phyloP scores from a whole-genome alignment of 2,329 filamentous ascomycete species.

The Cordyceps cicadae region DNA sequence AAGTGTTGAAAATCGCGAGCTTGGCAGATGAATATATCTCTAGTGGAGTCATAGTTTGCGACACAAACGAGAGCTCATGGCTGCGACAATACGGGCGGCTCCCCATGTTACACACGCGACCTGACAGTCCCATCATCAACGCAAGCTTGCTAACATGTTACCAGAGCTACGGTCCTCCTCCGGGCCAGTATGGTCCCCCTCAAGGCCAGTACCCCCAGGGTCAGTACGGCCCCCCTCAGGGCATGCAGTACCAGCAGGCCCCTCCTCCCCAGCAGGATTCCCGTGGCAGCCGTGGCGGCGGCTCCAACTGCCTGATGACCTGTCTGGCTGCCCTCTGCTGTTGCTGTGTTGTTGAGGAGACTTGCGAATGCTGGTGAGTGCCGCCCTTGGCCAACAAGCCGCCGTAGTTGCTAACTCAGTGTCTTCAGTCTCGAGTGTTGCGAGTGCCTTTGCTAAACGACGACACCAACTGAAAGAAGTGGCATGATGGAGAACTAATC shows the following conservation, averaged over 20 bases:
- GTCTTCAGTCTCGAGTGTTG: conserved; percentile 31
- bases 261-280: conserved; percentile 24
- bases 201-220: conserved; percentile 27
- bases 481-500: not conserved
- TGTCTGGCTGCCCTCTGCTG: conserved; percentile 43
- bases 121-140: not conserved
- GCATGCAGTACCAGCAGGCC: conserved; percentile 36
- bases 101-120: not conserved
- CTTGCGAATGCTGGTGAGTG: conserved; percentile 42
- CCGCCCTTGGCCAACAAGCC: not conserved
- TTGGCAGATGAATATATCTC: not conserved
- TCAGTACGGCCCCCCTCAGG: conserved; percentile 30
- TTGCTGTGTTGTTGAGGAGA: conserved; percentile 42
- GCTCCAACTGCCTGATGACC: conserved; percentile 36
- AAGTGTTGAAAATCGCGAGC: not conserved
- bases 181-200: conserved; percentile 17
- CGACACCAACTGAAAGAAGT: not conserved
- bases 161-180: conserved; percentile 24
- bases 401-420: conserved; percentile 12
- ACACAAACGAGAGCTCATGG: not conserved
- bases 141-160: not conserved
- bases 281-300: conserved; percentile 25
- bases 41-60: not conserved
- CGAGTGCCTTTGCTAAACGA: conserved; percentile 30
- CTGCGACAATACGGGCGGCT: not conserved